Base-by-base conservation (phyloP, 2,329 filamentous ascomycete genomes). In the Cytospora leucostoma region DNA sequence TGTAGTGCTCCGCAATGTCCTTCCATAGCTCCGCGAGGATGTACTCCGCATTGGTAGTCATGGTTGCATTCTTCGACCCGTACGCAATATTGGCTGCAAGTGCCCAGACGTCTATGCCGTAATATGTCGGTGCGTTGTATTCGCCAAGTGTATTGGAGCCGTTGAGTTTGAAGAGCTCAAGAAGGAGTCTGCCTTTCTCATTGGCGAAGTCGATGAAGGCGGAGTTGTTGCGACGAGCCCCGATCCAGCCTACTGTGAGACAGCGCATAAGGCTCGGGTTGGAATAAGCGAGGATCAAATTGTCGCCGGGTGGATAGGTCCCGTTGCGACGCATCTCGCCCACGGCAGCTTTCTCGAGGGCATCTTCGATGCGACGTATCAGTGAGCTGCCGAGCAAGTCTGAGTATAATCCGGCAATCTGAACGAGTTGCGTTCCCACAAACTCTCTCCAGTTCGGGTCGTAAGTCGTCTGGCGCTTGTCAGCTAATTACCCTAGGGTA, bases 241-340 rank as follows among this genome's bases (percentile, higher is more conserved):
- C 78, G n/a, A 78, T 73, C 76, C 77, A 79, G 11, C 76, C 76
- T 3, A 76, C 74, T 3, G 71, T 71, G 51, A 76, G 71, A 3
- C 74, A 73, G 4, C 78, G 73, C 76, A 79, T 79, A 37, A 79
- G 69, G 1, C 51, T 69, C 1, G 78, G 78, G 65, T 81, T 81
- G 0, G 74, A 75, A 67, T 79, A 79, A 0, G 69, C 76, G 0
- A 77, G 65, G 8, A 73, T 74, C 6, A 76, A 67, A 65, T 78
- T 78, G 65, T 80, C 78, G 8, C 65, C 73, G 15, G 71, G 66
- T 0, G 76, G 77, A 47, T 69, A 76, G 1, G 74, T 74, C 2
- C 77, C 76, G 56, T 78, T 78, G 34, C 76, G 74, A 6, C 76
- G 72, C 74, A 78, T 78, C 15, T 71, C 72, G 4, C 76, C 76